Evolutionary conservation across 441 rosid genomes (phyloP).

Genomic region (Codiaeum variegatum): DNA sequence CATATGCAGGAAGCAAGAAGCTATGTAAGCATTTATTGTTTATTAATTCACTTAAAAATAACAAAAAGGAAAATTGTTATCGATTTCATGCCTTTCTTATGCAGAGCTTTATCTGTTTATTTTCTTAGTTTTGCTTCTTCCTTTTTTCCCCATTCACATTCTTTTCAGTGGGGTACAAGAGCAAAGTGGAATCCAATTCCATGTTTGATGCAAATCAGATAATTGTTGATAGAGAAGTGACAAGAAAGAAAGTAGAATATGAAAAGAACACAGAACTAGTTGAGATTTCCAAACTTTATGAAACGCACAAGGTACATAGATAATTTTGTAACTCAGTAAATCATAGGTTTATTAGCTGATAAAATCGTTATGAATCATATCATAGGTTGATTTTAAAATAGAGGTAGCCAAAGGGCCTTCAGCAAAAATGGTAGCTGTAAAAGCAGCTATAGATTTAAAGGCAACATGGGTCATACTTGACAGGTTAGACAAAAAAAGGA

Average conservation of each 20-base stretch:
- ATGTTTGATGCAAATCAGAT: conserved; percentile 25
- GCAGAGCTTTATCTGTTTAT: not conserved
- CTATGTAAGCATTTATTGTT: conserved; percentile 20
- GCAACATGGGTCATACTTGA: conserved; percentile 48
- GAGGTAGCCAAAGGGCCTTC: conserved; percentile 38
- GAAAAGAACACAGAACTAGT: conserved; percentile 26
- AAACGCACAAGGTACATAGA: conserved; percentile 27
- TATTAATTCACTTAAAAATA: not conserved
- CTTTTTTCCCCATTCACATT: not conserved
- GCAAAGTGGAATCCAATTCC: conserved; percentile 29
- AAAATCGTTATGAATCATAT: not conserved
- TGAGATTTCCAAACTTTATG: conserved; percentile 31
- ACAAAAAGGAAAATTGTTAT: not conserved
- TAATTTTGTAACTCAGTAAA: too few relatives aligned
- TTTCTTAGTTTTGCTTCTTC: not conserved
- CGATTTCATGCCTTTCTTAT: not conserved
- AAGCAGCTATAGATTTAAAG: conserved; percentile 28
- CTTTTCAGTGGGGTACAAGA: conserved; percentile 34
- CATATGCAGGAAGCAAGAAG: conserved; percentile 20
- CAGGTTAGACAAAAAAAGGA: conserved; percentile 34
- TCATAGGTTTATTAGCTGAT: too few relatives aligned
- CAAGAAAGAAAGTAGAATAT: conserved; percentile 33
- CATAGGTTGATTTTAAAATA: conserved; percentile 35
- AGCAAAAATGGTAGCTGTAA: conserved; percentile 31
- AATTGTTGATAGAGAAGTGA: conserved; percentile 22